Percentiles rank a stretch among this genome's conserved stretches.
phyloP scores from a whole-genome alignment of 2,329 filamentous ascomycete genomes.

The Penicillium sp. region DNA sequence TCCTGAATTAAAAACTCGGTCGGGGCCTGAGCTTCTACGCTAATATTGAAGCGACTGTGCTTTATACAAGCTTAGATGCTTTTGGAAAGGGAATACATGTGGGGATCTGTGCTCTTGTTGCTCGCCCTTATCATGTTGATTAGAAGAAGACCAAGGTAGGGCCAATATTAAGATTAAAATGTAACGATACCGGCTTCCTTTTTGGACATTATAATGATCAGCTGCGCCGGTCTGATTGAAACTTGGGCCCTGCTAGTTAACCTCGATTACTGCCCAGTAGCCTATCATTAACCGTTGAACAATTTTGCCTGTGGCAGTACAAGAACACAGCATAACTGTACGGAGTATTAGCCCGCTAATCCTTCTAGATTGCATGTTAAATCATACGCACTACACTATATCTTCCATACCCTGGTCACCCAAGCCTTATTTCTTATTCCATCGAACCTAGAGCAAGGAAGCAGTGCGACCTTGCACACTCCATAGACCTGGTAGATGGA shows the following conservation, averaged over 20 bases:
- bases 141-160: background rate
- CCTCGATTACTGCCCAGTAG: background rate
- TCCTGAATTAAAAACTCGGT: slow-evolving; percentile 2
- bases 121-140: slow-evolving; percentile 1
- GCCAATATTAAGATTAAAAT: background rate
- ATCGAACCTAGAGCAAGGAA: background rate
- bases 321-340: background rate
- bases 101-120: slow-evolving; percentile 4
- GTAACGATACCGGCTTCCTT: background rate
- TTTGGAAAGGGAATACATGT: slow-evolving; percentile 15
- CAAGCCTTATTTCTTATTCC: slow-evolving; percentile 1
- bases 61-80: slow-evolving; percentile 13
- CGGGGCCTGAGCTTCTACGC: background rate
- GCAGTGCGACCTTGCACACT: slow-evolving; percentile 12
- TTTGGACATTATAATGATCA: background rate
- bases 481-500: slow-evolving; percentile 17
- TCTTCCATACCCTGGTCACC: background rate
- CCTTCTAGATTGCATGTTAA: background rate
- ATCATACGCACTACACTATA: background rate
- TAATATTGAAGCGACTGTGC: background rate
- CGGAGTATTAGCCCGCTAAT: background rate
- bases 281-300: slow-evolving; percentile 1
- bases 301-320: slow-evolving; percentile 1
- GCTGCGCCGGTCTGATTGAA: slow-evolving; percentile 8
- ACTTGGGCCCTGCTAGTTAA: slow-evolving; percentile 5